Evolutionary conservation across 306 rosid genomes (phyloP).

Genomic region (Potentilla sterilis): DNA sequence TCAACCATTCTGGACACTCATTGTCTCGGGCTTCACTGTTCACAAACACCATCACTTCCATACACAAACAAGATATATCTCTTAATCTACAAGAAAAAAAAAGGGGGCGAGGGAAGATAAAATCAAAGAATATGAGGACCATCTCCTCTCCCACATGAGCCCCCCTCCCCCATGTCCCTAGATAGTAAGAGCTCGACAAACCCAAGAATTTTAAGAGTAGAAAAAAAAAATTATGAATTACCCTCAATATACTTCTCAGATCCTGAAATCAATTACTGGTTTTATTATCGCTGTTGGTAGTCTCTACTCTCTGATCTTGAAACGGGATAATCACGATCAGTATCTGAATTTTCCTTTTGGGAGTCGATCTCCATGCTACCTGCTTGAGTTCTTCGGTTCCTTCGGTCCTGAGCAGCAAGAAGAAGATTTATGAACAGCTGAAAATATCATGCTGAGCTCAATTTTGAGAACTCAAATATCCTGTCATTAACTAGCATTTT

Average conservation of each 20-base stretch:
- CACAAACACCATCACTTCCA: conserved; percentile 44
- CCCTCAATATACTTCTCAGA: conserved; percentile 40
- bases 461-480: background rate
- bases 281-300: conserved; percentile 36
- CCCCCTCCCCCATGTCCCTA: conserved; percentile 32
- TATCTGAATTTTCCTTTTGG: conserved; percentile 68
- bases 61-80: conserved; percentile 50
- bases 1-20: conserved; percentile 37
- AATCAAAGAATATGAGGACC: conserved; percentile 10
- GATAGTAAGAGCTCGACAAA: conserved; percentile 31
- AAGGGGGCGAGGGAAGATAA: conserved; percentile 5
- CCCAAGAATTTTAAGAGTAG: conserved; percentile 42
- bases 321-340: conserved; percentile 59
- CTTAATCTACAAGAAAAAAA: conserved; percentile 45
- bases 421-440: background rate
- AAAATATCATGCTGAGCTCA: background rate
- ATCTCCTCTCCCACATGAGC: conserved; percentile 29
- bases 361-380: conserved; percentile 71
- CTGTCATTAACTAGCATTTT: background rate
- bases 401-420: conserved; percentile 63
- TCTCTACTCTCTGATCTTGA: conserved; percentile 59
- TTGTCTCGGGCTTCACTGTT: conserved; percentile 43
- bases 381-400: conserved; percentile 64
- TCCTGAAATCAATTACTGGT: conserved; percentile 30
- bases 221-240: conserved; percentile 25